Conservation (phyloP, 352 stramenopile species). For the Globisporangium iwayamae region DNA sequence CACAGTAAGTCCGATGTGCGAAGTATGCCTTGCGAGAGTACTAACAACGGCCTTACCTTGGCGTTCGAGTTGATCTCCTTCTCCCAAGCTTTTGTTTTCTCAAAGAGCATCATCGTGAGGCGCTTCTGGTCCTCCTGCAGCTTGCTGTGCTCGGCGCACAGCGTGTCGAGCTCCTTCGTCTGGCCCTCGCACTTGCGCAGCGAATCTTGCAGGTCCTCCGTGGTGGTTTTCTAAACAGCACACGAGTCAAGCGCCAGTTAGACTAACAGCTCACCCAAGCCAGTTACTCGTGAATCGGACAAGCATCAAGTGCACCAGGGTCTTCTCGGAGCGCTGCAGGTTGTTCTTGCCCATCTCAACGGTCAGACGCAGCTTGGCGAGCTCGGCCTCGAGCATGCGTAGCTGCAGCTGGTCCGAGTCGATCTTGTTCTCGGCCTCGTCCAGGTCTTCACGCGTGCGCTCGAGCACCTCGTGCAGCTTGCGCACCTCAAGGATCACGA, state of each 20-base stretch:
- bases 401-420: conserved; percentile 67
- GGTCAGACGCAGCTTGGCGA: conserved; percentile 57
- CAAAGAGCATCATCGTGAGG: conserved; percentile 56
- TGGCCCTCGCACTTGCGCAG: conserved; percentile 29
- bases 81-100: conserved; percentile 76
- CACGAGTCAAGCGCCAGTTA: background rate
- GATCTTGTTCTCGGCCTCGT: conserved; percentile 68
- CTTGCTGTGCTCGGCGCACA: conserved; percentile 32
- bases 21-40: too few species aligned
- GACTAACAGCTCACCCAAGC: background rate
- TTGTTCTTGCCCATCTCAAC: conserved; percentile 61
- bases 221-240: conserved; percentile 40
- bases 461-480: conserved; percentile 43
- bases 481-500: conserved; percentile 56
- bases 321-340: conserved; percentile 38
- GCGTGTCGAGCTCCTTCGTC: conserved; percentile 25
- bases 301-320: conserved; percentile 15
- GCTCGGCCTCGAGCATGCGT: conserved; percentile 56
- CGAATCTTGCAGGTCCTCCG: conserved; percentile 48
- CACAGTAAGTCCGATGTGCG: background rate
- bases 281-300: background rate
- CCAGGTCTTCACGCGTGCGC: conserved; percentile 45
- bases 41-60: too few species aligned
- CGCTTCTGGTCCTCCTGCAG: conserved; percentile 50
- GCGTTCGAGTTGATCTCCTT: conserved; percentile 53